Conservation (phyloP, 2,329 filamentous ascomycete species). For the Ceratocystis harringtonii region DNA sequence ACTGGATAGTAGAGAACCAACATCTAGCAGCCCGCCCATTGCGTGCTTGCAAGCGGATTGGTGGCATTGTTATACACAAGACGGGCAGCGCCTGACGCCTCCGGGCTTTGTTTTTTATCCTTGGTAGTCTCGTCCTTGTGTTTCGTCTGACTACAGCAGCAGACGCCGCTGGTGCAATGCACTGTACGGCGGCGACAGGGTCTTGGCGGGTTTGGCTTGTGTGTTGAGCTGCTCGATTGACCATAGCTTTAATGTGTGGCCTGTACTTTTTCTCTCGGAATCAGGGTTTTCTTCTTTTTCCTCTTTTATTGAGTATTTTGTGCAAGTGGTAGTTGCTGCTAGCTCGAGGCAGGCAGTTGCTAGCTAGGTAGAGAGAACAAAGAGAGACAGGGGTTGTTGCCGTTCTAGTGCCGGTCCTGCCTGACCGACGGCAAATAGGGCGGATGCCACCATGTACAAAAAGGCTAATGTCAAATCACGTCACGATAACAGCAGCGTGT, state of each 20-base stretch:
- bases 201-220: too few relatives aligned
- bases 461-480: neutral
- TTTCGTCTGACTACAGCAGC: neutral
- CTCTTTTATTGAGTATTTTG: too few relatives aligned
- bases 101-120: too few relatives aligned
- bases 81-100: too few relatives aligned
- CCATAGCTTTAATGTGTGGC: neutral
- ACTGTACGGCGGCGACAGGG: neutral
- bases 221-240: neutral
- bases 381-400: too few relatives aligned
- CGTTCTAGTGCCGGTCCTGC: neutral
- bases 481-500: neutral
- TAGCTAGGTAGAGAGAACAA: too few relatives aligned
- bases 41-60: too few relatives aligned
- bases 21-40: neutral
- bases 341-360: too few relatives aligned
- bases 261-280: neutral
- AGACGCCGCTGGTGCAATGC: neutral
- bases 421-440: neutral
- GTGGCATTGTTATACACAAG: too few relatives aligned
- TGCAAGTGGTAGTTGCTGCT: too few relatives aligned
- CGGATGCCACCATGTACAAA: neutral
- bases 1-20: neutral
- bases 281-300: neutral
- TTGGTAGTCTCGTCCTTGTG: neutral